Conservation (phyloP, 1,139 yeast species). For the Kodamaea ohmeri region DNA sequence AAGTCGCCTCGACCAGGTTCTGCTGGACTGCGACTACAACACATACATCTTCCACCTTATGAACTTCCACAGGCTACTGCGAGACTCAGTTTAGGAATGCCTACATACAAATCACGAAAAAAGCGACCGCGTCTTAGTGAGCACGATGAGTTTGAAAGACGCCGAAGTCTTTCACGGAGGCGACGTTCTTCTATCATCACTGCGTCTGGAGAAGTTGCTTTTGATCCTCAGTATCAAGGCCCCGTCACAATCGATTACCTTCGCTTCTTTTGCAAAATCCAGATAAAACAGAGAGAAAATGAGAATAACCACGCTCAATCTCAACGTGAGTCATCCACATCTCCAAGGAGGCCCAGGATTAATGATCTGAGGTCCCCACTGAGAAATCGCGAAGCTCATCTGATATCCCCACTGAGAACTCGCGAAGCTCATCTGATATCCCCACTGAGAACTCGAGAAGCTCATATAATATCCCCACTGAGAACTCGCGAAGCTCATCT, state of each 20-base stretch:
- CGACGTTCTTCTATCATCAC: conserved; percentile 35
- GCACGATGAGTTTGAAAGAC: conserved; percentile 7
- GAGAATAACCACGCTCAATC: neutral
- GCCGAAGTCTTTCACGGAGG: conserved; percentile 11
- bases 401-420: too few species aligned
- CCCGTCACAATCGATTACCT: conserved; percentile 41
- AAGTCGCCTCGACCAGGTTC: neutral
- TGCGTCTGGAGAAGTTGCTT: conserved; percentile 23
- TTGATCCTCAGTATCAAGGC: conserved; percentile 35
- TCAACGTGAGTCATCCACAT: too few species aligned
- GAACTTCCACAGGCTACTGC: conserved; percentile 26
- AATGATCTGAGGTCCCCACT: too few species aligned
- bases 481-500: neutral
- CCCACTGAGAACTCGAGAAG: neutral
- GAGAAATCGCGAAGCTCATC: too few species aligned
- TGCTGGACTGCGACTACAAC: conserved; percentile 6
- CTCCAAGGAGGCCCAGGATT: too few species aligned
- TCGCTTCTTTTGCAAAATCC: conserved; percentile 34
- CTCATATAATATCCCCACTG: neutral
- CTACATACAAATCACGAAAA: neutral
- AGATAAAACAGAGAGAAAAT: conserved; percentile 22
- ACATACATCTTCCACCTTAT: conserved; percentile 27
- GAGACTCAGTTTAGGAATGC: conserved; percentile 14
- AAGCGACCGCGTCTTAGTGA: conserved; percentile 7
- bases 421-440: too few species aligned